Percentiles rank a stretch among this genome's conserved stretches.
Conservation (phyloP, 192 early-diverging fungal species). For the Umbelopsis sp. region DNA sequence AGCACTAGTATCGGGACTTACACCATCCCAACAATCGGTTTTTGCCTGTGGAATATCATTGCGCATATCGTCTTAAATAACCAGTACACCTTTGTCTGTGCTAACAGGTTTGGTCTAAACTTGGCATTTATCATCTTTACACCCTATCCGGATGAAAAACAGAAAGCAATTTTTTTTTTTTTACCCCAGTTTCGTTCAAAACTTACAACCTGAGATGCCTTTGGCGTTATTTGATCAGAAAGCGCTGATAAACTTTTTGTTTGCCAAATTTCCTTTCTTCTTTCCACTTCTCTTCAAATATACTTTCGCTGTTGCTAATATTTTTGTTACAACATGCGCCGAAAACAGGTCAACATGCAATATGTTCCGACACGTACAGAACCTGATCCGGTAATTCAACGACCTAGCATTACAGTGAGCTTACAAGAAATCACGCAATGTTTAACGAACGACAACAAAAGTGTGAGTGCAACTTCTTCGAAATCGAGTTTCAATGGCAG, state of each 20-base stretch:
- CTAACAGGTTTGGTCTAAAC: too few species aligned
- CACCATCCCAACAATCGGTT: neutral
- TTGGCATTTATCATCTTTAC: too few species aligned
- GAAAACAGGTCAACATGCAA: slow-evolving; percentile 9
- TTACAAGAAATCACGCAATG: neutral
- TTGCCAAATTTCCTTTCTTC: neutral
- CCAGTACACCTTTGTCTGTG: too few species aligned
- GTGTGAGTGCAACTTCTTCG: too few species aligned
- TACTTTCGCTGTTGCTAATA: too few species aligned
- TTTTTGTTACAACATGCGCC: neutral
- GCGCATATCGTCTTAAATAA: too few species aligned
- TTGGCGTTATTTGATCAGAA: neutral
- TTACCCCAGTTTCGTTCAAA: slow-evolving; percentile 6
- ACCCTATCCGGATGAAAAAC: neutral
- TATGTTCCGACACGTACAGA: neutral
- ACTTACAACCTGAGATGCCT: neutral
- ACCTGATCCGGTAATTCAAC: neutral
- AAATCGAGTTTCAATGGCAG: neutral
- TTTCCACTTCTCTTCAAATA: neutral
- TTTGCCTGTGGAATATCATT: neutral
- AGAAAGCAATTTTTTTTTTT: neutral
- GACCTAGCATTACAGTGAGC: neutral
- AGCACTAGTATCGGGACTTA: neutral
- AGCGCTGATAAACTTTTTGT: neutral
- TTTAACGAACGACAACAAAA: neutral